Conservation (phyloP, 2,329 filamentous ascomycete species). For the Colletotrichum scovillei region DNA sequence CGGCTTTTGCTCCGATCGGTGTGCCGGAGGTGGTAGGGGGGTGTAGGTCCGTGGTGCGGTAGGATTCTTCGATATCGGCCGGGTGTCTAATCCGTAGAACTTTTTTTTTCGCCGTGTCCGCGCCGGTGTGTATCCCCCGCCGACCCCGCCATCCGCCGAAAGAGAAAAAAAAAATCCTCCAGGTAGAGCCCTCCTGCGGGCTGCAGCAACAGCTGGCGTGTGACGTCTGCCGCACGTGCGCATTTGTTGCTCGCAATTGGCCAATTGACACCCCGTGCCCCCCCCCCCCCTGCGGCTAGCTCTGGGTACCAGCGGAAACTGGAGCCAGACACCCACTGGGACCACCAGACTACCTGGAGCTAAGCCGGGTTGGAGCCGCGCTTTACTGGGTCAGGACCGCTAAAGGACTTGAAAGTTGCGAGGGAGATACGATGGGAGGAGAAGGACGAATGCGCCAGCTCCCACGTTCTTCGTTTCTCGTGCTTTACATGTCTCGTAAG, state of each 20-base stretch:
- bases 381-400: constrained; percentile 11
- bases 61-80: constrained; percentile 21
- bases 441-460: background rate
- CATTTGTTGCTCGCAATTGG: constrained; percentile 24
- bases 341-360: constrained; percentile 8
- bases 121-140: constrained; percentile 12
- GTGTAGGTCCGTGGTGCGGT: constrained; percentile 11
- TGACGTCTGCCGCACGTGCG: constrained; percentile 34
- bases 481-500: background rate
- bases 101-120: constrained; percentile 21
- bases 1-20: constrained; percentile 26
- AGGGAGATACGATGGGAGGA: background rate
- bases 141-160: constrained; percentile 28
- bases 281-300: constrained; percentile 6
- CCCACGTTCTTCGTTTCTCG: background rate
- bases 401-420: background rate
- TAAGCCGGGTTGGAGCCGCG: constrained; percentile 14
- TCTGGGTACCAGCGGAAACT: constrained; percentile 22
- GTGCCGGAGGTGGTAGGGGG: background rate
- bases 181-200: background rate
- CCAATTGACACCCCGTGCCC: constrained; percentile 10
- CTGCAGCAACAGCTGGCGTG: background rate
- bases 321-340: background rate
- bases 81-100: background rate
- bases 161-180: constrained; percentile 4